Evolutionary conservation across 2,329 filamentous ascomycete genomes (phyloP).

Genomic region (Phoma sp.): DNA sequence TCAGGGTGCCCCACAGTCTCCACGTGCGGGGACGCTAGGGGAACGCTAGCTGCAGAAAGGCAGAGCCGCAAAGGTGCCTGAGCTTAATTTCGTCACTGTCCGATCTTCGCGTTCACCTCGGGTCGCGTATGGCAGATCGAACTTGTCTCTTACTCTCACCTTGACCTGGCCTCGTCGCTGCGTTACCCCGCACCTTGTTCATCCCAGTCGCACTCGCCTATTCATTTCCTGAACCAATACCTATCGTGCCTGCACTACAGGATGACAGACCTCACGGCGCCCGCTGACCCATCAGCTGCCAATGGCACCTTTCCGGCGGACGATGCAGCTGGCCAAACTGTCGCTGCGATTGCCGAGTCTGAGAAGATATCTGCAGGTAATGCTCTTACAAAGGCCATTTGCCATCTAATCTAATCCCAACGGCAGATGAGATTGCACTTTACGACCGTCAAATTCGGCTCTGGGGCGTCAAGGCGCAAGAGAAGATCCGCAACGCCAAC

Average conservation of each 20-base stretch:
- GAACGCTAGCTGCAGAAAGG: too few relatives aligned
- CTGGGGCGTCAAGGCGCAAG: slow-evolving; percentile 95
- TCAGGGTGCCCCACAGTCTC: not conserved
- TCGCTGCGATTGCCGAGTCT: slow-evolving; percentile 49
- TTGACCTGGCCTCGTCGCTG: not conserved
- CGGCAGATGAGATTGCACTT: slow-evolving; percentile 87
- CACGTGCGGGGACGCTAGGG: slow-evolving; percentile 14
- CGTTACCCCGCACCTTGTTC: not conserved
- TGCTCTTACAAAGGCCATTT: not conserved
- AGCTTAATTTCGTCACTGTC: slow-evolving; percentile 12
- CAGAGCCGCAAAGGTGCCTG: slow-evolving; percentile 25
- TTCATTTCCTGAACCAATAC: not conserved
- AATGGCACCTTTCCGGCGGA: slow-evolving; percentile 41
- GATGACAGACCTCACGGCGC: slow-evolving; percentile 31
- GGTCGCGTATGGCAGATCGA: not conserved
- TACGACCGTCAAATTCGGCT: slow-evolving; percentile 97
- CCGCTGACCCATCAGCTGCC: slow-evolving; percentile 16
- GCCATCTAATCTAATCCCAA: not conserved
- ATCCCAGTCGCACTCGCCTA: not conserved
- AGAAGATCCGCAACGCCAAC: slow-evolving; percentile 84
- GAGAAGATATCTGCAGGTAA: slow-evolving; percentile 53
- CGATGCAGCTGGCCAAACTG: slow-evolving; percentile 47
- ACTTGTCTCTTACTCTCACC: slow-evolving; percentile 5
- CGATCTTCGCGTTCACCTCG: slow-evolving; percentile 11
- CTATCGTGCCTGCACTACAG: not conserved